Conservation (phyloP, 78 protist genomes). For the Reticulomyxa filosa region DNA sequence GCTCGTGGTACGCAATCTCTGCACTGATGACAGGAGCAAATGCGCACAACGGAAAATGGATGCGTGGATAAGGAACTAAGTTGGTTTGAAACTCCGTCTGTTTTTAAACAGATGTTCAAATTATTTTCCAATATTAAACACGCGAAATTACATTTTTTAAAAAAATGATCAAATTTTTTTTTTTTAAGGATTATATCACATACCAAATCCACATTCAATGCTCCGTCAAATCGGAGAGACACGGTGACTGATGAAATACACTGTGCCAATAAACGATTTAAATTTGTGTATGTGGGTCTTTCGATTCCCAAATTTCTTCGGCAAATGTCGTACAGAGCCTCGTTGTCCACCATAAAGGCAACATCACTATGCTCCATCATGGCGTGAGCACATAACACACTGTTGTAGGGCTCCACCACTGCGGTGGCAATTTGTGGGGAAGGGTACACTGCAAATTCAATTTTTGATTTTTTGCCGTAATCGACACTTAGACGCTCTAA, state of each 20-base stretch:
- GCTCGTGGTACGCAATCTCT: conserved; percentile 89
- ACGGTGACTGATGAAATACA: conserved; percentile 80
- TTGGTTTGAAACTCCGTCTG: conserved; percentile 95
- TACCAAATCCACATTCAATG: conserved; percentile 92
- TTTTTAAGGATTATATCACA: too few relatives aligned
- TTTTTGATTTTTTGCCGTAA: conserved; percentile 91
- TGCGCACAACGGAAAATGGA: conserved; percentile 75
- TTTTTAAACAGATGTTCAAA: too few relatives aligned
- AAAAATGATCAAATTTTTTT: too few relatives aligned
- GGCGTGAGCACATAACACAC: conserved; percentile 73
- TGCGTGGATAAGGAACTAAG: conserved; percentile 61
- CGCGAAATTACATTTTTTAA: too few relatives aligned
- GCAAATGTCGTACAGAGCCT: conserved; percentile 56
- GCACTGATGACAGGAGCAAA: conserved; percentile 89
- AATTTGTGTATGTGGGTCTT: conserved; percentile 87
- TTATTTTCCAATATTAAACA: too few relatives aligned
- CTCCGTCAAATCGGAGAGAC: conserved; percentile 89
- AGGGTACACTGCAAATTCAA: conserved; percentile 55
- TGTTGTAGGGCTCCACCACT: conserved; percentile 85
- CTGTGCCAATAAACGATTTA: conserved; percentile 89
- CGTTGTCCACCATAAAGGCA: conserved; percentile 69
- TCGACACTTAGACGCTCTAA: conserved; percentile 86
- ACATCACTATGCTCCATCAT: conserved; percentile 74
- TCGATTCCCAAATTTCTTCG: conserved; percentile 75
- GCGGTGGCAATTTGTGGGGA: conserved; percentile 65